Conservation (phyloP, 2,329 filamentous ascomycete species). For the Arthrinium puccinioides region DNA sequence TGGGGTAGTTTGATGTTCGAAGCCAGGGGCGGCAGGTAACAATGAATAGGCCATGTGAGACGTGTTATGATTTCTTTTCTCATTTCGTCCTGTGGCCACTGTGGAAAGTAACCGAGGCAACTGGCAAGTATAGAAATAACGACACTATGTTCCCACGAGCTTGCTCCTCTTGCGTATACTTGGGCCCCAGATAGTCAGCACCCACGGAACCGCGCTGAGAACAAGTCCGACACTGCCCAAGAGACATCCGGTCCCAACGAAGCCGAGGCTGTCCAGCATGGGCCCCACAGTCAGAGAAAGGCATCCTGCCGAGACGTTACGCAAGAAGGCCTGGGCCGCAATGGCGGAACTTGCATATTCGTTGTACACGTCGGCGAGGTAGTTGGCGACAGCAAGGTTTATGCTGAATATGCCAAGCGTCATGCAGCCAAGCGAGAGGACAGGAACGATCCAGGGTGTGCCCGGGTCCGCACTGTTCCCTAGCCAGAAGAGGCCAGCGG, state of each 20-base stretch:
- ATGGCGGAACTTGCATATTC: slow-evolving; percentile 78
- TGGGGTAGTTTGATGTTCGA: no score
- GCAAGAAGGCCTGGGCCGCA: slow-evolving; percentile 78
- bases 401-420: slow-evolving; percentile 83
- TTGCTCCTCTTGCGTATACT: slow-evolving; percentile 68
- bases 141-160: no score
- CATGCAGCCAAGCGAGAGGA: slow-evolving; percentile 62
- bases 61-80: no score
- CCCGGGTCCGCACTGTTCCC: no score
- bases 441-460: slow-evolving; percentile 69
- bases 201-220: slow-evolving; percentile 80
- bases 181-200: slow-evolving; percentile 71
- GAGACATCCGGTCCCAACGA: slow-evolving; percentile 63
- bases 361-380: slow-evolving; percentile 82
- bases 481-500: slow-evolving; percentile 74
- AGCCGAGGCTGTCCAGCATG: slow-evolving; percentile 67
- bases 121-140: no score
- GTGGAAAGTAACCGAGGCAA: no score
- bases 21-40: no score
- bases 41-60: no score
- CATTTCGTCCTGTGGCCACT: no score
- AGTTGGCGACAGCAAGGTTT: slow-evolving; percentile 87
- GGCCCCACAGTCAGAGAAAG: slow-evolving; percentile 71
- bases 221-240: slow-evolving; percentile 64
- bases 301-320: slow-evolving; percentile 73